Conservation (phyloP, 352 stramenopile species). For the Thraustochytrium sp. region DNA sequence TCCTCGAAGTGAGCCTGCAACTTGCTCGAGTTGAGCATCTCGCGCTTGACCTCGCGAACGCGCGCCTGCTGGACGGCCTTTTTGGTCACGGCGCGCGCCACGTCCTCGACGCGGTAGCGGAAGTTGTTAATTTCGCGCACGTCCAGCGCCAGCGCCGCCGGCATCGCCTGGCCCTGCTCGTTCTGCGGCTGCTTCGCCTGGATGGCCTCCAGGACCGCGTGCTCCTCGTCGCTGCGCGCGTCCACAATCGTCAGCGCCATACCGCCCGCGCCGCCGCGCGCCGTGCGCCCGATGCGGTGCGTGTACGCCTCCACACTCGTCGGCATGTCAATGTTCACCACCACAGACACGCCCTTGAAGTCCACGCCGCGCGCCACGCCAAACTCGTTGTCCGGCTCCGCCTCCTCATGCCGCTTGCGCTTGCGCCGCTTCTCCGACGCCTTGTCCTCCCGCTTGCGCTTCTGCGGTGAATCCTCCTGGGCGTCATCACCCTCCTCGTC, state of each 20-base stretch:
- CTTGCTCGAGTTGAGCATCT: constrained; percentile 96
- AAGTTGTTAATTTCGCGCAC: constrained; percentile 96
- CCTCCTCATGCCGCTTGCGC: constrained; percentile 47
- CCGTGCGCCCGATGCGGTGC: constrained; percentile 95
- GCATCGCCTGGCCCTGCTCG: constrained; percentile 67
- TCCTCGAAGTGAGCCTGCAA: constrained; percentile 93
- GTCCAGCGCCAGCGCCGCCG: constrained; percentile 91
- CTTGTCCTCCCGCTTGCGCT: neutral
- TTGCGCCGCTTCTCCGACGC: neutral
- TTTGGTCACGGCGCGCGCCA: constrained; percentile 85
- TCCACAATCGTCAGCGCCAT: constrained; percentile 92
- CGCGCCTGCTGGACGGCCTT: constrained; percentile 87
- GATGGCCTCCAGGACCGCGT: constrained; percentile 73
- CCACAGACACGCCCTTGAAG: constrained; percentile 95
- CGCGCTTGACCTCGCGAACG: constrained; percentile 89
- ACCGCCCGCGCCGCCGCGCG: constrained; percentile 86
- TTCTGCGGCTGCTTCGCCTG: constrained; percentile 75
- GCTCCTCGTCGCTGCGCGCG: constrained; percentile 66
- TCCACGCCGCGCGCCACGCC: constrained; percentile 94
- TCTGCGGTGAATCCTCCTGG: constrained; percentile 49
- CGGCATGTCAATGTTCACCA: constrained; percentile 98
- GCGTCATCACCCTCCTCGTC: too few species aligned
- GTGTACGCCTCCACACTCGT: constrained; percentile 88
- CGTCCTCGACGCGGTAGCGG: constrained; percentile 92
- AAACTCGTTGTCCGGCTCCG: constrained; percentile 76